A percentile compares a stretch with the other conserved stretches of the same genome.
phyloP scores from a whole-genome alignment of 202 grass and related monocot genomes.

The Alloteropsis angusta region DNA sequence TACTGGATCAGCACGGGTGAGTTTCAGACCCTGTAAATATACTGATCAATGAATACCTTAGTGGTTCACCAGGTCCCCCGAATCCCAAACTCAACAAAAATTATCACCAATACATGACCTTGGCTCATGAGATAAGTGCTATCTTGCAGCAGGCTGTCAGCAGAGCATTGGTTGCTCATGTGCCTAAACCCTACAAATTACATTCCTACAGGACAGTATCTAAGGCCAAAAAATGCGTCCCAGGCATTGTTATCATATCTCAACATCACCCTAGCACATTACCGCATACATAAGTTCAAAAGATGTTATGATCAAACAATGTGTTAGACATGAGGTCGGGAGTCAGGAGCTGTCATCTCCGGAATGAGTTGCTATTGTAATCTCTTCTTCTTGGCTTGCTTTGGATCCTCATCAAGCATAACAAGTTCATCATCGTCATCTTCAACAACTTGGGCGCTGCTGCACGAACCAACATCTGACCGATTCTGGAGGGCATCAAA shows the following conservation, averaged over 20 bases:
- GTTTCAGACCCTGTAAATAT: not conserved
- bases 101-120: not conserved
- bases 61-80: not conserved
- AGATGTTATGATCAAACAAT: constrained; percentile 31
- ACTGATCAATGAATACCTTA: not conserved
- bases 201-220: constrained; percentile 24
- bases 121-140: constrained; percentile 1
- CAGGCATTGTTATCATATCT: not conserved
- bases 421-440: constrained; percentile 53
- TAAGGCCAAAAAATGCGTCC: constrained; percentile 20
- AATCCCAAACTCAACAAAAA: not conserved
- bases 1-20: not conserved
- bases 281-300: constrained; percentile 19
- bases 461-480: constrained; percentile 4
- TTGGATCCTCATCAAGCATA: constrained; percentile 49
- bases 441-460: constrained; percentile 51
- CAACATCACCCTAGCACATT: constrained; percentile 27
- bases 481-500: constrained; percentile 22
- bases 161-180: constrained; percentile 13
- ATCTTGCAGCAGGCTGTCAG: constrained; percentile 20
- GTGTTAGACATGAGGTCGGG: constrained; percentile 35
- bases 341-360: constrained; percentile 30
- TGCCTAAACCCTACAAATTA: constrained; percentile 42
- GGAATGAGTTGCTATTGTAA: constrained; percentile 43
- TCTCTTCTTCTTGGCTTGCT: constrained; percentile 58